Percentiles rank a stretch among this genome's conserved stretches.
Evolutionary conservation across 2,329 filamentous ascomycete species (phyloP).

Genomic region (Fusarium pseudonygamai): DNA sequence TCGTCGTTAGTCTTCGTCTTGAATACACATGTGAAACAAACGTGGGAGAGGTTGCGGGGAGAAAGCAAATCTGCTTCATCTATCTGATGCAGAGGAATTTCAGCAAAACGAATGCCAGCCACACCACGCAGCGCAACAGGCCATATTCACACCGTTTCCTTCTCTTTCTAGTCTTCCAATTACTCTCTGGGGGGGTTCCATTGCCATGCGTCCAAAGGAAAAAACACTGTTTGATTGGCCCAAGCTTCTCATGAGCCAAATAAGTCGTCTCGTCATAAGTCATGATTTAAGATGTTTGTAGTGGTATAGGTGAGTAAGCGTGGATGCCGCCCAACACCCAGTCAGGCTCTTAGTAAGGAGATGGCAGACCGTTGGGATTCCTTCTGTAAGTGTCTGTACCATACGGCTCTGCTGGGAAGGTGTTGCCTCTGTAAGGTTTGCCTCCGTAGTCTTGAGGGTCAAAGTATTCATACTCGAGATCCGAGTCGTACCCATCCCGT

Average conservation of each 20-base stretch:
- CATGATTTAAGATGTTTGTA: constrained; percentile 26
- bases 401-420: constrained; percentile 30
- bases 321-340: not conserved
- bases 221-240: constrained; percentile 4
- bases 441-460: constrained; percentile 57
- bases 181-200: not conserved
- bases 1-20: constrained; percentile 54
- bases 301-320: not conserved
- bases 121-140: constrained; percentile 43
- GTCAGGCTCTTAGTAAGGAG: constrained; percentile 33
- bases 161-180: constrained; percentile 13
- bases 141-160: constrained; percentile 23
- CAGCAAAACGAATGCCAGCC: constrained; percentile 36
- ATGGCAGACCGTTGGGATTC: constrained; percentile 47
- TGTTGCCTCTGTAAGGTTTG: constrained; percentile 27
- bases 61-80: constrained; percentile 40
- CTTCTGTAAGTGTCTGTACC: constrained; percentile 28
- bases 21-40: constrained; percentile 39
- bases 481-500: constrained; percentile 52
- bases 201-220: constrained; percentile 14
- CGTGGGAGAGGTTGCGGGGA: constrained; percentile 18
- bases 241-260: constrained; percentile 26
- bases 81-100: constrained; percentile 42
- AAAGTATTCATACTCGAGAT: constrained; percentile 52
- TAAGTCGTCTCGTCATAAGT: constrained; percentile 41